Percentiles rank a stretch among this genome's conserved stretches.
Conservation (phyloP, 2,329 filamentous ascomycete species). For the Pyrenochaeta sp. region DNA sequence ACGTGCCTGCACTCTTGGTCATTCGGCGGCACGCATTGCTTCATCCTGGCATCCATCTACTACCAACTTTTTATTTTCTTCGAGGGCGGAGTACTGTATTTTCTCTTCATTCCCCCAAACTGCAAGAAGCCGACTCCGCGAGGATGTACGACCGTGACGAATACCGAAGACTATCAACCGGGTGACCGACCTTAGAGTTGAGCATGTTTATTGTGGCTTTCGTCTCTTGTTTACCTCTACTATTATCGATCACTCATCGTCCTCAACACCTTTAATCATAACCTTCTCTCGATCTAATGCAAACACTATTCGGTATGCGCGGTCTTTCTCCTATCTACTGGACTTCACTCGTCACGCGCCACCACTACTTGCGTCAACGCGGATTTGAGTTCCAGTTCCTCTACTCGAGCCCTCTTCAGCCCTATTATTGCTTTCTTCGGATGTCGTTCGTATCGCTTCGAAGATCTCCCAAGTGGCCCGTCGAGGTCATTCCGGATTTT, state of each 20-base stretch:
- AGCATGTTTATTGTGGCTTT: slow-evolving; percentile 44
- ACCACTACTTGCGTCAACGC: neutral
- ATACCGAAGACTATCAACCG: slow-evolving; percentile 50
- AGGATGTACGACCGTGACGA: slow-evolving; percentile 49
- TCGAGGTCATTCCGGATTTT: neutral
- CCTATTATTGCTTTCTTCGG: neutral
- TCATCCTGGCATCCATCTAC: slow-evolving; percentile 28
- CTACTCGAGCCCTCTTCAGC: neutral
- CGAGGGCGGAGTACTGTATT: slow-evolving; percentile 32
- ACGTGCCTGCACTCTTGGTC: slow-evolving; percentile 22
- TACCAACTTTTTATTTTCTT: slow-evolving; percentile 20
- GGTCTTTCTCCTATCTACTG: slow-evolving; percentile 23
- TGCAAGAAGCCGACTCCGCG: slow-evolving; percentile 37
- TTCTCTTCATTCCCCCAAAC: slow-evolving; percentile 27
- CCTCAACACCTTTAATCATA: slow-evolving; percentile 28
- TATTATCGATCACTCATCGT: slow-evolving; percentile 13
- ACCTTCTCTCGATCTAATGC: slow-evolving; percentile 22
- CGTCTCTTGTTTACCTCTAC: slow-evolving; percentile 15
- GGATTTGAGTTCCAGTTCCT: neutral
- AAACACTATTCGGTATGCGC: slow-evolving; percentile 47
- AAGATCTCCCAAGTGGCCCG: neutral
- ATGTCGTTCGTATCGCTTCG: neutral
- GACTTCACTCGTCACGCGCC: neutral
- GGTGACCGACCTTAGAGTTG: slow-evolving; percentile 50
- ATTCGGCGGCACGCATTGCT: slow-evolving; percentile 28